phyloP scores from a whole-genome alignment of 257 asterid species.

The Fraxinus americana region DNA sequence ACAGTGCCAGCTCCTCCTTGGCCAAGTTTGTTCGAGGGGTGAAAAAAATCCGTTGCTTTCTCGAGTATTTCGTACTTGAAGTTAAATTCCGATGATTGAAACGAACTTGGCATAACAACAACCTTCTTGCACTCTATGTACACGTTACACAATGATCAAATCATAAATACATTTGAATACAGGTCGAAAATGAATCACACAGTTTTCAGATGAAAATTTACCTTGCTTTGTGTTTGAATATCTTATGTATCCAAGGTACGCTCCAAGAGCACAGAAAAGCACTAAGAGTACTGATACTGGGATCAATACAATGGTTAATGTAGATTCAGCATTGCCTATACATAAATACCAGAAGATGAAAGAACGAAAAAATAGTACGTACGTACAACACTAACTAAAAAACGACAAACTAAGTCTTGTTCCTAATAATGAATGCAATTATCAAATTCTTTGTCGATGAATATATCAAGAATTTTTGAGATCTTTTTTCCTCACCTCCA shows the following conservation, averaged over 20 bases:
- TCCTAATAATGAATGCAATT: no score
- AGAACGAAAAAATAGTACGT: no score
- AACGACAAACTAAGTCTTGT: no score
- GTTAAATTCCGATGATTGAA: conserved; percentile 50
- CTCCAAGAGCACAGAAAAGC: not conserved
- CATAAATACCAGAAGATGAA: not conserved
- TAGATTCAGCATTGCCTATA: not conserved
- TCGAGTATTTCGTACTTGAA: conserved; percentile 67
- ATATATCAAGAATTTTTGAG: no score
- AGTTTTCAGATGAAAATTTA: not conserved
- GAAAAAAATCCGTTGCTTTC: conserved; percentile 83
- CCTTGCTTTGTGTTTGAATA: not conserved
- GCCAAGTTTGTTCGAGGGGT: conserved; percentile 58
- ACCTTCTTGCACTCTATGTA: not conserved
- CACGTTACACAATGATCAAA: not conserved
- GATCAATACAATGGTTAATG: not conserved
- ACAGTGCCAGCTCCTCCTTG: conserved; percentile 96
- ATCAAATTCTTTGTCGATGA: no score
- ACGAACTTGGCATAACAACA: not conserved
- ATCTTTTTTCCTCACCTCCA: not conserved
- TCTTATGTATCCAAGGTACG: not conserved
- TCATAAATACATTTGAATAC: not conserved
- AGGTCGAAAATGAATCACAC: not conserved
- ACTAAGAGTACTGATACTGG: not conserved
- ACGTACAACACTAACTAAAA: no score